Evolutionary conservation across 345 rosid genomes (phyloP).

Genomic region (Passiflora organensis): DNA sequence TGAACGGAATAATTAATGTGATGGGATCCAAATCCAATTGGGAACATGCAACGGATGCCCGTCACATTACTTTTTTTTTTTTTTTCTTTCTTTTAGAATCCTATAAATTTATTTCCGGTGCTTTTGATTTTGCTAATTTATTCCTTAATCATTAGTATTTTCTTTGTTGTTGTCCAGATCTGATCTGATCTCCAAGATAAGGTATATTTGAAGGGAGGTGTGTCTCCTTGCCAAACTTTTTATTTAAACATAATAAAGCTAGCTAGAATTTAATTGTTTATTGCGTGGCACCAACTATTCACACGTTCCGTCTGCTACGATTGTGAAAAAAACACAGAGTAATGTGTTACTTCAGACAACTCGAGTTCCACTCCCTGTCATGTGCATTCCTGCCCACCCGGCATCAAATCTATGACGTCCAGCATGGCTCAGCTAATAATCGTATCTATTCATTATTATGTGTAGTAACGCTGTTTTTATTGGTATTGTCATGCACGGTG

Average conservation of each 20-base stretch:
- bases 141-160: neutral
- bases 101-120: neutral
- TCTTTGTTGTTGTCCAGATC: constrained; percentile 1
- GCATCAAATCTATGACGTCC: too few relatives aligned
- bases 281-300: neutral
- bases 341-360: too few relatives aligned
- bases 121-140: neutral
- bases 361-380: too few relatives aligned
- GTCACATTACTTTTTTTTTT: neutral
- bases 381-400: too few relatives aligned
- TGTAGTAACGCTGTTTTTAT: too few relatives aligned
- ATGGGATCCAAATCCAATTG: neutral
- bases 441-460: too few relatives aligned
- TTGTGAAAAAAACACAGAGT: too few relatives aligned
- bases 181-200: neutral
- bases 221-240: neutral
- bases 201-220: neutral
- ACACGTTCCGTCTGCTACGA: neutral
- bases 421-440: too few relatives aligned
- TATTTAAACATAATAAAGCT: neutral
- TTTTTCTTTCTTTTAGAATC: too few relatives aligned
- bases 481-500: too few relatives aligned
- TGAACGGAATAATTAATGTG: neutral
- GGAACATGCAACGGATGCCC: neutral
- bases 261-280: neutral